Evolutionary conservation across 768 basidiomycete genomes (phyloP), one percentile per base, ranked within the genome.

Genomic region (Termitomyces titanicus): DNA sequence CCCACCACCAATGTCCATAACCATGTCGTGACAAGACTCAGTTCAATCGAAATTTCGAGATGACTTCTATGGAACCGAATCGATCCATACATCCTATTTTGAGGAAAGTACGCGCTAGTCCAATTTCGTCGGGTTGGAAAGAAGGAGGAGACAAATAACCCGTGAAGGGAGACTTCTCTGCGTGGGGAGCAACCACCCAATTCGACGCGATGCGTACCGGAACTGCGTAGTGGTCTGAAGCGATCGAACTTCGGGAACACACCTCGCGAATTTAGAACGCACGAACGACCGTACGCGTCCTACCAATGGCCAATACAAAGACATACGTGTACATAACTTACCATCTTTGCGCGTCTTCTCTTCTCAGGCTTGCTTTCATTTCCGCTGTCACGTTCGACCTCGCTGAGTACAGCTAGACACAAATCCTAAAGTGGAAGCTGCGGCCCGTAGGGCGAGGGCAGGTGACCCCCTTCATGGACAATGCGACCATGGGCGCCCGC

Each of bases 11-110:
- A 37, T n/a, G 24, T 38, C 24, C 34, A 18, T 13, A 25, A 27
- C 33, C 9, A 42, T 11, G 25, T 44, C 7, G 45, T 46, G 29
- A 22, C 25, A 42, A 40, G 27, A 17, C 29, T 40, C 8, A 33
- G 45, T 7, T n/a, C 33, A 33, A n/a, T 49, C 24, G 17, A 20
- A 25, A 47, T 35, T 59, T 37, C 53, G 12, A 42, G 53, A 49
- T 25, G 24, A 22, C 17, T 60, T 53, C 54, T 48, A 17, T 34
- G 58, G n/a, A 60, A 50, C 58, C 51, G 52, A 48, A 55, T 56
- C 58, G 18, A 35, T 48, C 35, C 17, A 6, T 22, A 24, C 12
- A 49, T 27, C 35, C 47, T 34, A 27, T 49, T 49, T 49, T 27
- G 17, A 49, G 24, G 35, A 49, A n/a, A 34, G n/a, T 38, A 25